Conservation (phyloP, 805 yeast genomes). For the Metschnikowia dekortorum region DNA sequence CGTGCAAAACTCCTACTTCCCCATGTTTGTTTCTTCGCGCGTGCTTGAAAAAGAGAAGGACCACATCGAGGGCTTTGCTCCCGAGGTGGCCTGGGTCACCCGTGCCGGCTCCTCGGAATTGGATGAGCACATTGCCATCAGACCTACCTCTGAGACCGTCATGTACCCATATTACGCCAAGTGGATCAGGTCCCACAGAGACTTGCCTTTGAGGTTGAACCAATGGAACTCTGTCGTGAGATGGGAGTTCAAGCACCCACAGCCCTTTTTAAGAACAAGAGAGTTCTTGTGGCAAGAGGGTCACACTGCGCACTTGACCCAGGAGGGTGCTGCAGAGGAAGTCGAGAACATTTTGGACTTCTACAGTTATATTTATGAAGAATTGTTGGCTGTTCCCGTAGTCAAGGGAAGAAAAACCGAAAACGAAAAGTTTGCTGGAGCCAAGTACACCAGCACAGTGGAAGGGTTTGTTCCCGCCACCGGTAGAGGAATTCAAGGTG, state of each 20-base stretch:
- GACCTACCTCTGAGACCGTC: conserved; percentile 99
- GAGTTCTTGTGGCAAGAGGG: conserved; percentile 99
- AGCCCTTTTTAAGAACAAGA: conserved; percentile 97
- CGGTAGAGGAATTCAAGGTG: conserved; percentile 99
- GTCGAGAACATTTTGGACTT: conserved; percentile 81
- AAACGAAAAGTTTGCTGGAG: conserved; percentile 98
- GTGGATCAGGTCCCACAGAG: conserved; percentile 98
- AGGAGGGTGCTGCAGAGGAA: conserved; percentile 76
- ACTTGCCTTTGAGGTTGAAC: conserved; percentile 90
- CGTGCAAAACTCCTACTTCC: conserved; percentile 94
- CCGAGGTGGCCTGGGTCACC: conserved; percentile 99
- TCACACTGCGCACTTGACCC: conserved; percentile 92
- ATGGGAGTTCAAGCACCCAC: conserved; percentile 99
- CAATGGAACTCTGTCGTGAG: conserved; percentile 99
- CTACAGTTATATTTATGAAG: conserved; percentile 82
- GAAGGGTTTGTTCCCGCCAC: conserved; percentile 98
- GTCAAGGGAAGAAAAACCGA: conserved; percentile 93
- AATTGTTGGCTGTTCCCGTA: conserved; percentile 95
- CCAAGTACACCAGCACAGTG: conserved; percentile 88
- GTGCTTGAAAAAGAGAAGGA: conserved; percentile 97
- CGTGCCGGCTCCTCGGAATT: conserved; percentile 90
- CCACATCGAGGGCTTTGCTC: conserved; percentile 98
- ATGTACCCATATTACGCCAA: conserved; percentile 99
- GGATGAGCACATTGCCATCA: conserved; percentile 97
- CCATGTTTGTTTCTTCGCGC: conserved; percentile 92